phyloP scores from a whole-genome alignment of 164 flowering plant species.

The Amborella trichopoda region DNA sequence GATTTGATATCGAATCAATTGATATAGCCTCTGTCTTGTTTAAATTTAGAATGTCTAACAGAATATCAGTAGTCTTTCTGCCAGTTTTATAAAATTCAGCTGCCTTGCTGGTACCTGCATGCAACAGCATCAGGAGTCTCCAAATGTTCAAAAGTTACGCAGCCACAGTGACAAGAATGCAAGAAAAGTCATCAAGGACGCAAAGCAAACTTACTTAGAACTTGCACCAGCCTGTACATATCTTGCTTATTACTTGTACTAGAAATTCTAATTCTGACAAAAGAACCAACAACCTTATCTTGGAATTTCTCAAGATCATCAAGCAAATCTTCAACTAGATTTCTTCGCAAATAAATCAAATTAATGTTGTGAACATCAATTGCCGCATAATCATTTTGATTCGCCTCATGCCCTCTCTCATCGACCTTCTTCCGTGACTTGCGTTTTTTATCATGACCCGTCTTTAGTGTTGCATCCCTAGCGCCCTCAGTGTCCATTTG shows the following conservation, averaged over 20 bases:
- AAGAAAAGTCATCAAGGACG: not conserved
- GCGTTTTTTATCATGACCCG: slow-evolving; percentile 42
- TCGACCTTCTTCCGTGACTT: slow-evolving; percentile 56
- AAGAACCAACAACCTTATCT: slow-evolving; percentile 69
- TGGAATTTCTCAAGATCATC: slow-evolving; percentile 60
- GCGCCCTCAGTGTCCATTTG: slow-evolving; percentile 46
- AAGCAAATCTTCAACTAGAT: slow-evolving; percentile 65
- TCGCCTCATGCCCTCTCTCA: slow-evolving; percentile 41
- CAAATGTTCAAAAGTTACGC: not conserved
- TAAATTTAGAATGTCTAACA: slow-evolving; percentile 69
- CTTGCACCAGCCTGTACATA: slow-evolving; percentile 90
- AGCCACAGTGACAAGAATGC: not conserved
- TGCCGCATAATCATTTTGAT: slow-evolving; percentile 88
- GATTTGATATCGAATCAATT: slow-evolving; percentile 83
- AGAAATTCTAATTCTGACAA: slow-evolving; percentile 83
- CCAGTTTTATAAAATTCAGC: slow-evolving; percentile 74
- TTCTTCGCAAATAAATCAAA: slow-evolving; percentile 71
- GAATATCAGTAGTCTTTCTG: slow-evolving; percentile 51
- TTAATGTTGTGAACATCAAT: slow-evolving; percentile 82
- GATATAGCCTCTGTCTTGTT: slow-evolving; percentile 71
- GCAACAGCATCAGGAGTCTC: not conserved
- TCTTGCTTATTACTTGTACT: slow-evolving; percentile 82
- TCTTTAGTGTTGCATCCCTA: slow-evolving; percentile 26
- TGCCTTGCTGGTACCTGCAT: slow-evolving; percentile 68
- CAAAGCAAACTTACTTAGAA: slow-evolving; percentile 44